These are phyloP conservation scores for Chaetoceros muelleri DNA, from an alignment of 108 stramenopile genomes.

Conservation along the genomic window DNA sequence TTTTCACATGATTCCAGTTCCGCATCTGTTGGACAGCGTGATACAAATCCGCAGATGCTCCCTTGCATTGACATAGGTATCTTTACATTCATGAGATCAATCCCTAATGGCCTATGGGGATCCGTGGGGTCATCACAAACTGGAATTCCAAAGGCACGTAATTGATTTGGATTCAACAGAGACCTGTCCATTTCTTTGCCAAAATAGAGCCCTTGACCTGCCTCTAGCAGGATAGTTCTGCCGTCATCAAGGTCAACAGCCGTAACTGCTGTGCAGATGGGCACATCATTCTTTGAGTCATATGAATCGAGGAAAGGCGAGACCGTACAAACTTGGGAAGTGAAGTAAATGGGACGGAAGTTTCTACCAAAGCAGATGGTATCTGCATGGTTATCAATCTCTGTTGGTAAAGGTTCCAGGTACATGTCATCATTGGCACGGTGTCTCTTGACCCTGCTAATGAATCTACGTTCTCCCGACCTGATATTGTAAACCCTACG, in stretches of 20 bases:
- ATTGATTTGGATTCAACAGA: constrained; percentile 11
- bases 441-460: background rate
- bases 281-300: background rate
- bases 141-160: background rate
- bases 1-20: constrained; percentile 2
- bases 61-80: too few relatives aligned
- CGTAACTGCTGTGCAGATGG: background rate
- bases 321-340: background rate
- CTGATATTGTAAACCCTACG: background rate
- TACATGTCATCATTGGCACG: background rate
- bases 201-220: background rate
- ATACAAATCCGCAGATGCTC: background rate
- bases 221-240: background rate
- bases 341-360: background rate
- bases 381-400: constrained; percentile 3
- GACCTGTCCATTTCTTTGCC: background rate
- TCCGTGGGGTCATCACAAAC: constrained; percentile 11
- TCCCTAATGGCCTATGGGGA: too few relatives aligned
- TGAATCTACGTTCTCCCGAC: background rate
- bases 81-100: too few relatives aligned
- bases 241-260: background rate
- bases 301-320: background rate
- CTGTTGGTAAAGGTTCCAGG: background rate
- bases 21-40: background rate
- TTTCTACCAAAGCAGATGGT: constrained; percentile 1